Evolutionary conservation across 768 basidiomycete species (phyloP), one percentile per base, ranked within the genome.

Genomic region (Dendrothele bispora): DNA sequence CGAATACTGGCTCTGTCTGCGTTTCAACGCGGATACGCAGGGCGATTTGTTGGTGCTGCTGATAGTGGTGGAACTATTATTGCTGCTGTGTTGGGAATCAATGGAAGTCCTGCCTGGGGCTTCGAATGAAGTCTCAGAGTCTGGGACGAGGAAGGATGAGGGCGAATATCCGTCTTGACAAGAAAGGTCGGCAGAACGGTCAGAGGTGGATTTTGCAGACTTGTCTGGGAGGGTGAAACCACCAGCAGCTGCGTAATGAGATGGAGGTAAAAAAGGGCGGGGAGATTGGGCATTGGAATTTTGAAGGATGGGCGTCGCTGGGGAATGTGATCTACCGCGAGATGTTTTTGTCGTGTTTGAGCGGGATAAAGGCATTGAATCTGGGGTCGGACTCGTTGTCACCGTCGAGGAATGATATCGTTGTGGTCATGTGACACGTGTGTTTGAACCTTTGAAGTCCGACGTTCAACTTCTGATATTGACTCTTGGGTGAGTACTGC

Each of bases 241-340:
- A 3, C 73, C 79, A 1, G 76, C 80, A 15, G 73, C 74, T 5
- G 79, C 80, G 57, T 79, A 82, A 51, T 81, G 72, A 34, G 81
- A 73, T 1, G 80, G 79, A 11, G 80, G 80, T 17, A 78, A 58
- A 55, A 78, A 82, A 2, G 66, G 63, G 10, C 65, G 70, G 3
- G 70, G 67, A 5, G 61, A 55, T 0, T 64, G 58, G 2, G 56
- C 49, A 26, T 64, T 38, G 2, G 56, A 50, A 26, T 64, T 38
- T 41, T 61, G 57, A 21, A 63, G 54, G 53, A 54, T 46, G 51
- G 62, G 64, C 11, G 68, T 64, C 14, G 66, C 67, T 1, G 74
- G 74, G 20, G 77, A 75, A 22, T 74, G 74, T 12, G 72, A 63
- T 46, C 69, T 73, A 48, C 57, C 63, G 29, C 66, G 69, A n/a